Evolutionary conservation across 2,329 filamentous ascomycete genomes (phyloP).

Genomic region (Pyrenophora seminiperda): DNA sequence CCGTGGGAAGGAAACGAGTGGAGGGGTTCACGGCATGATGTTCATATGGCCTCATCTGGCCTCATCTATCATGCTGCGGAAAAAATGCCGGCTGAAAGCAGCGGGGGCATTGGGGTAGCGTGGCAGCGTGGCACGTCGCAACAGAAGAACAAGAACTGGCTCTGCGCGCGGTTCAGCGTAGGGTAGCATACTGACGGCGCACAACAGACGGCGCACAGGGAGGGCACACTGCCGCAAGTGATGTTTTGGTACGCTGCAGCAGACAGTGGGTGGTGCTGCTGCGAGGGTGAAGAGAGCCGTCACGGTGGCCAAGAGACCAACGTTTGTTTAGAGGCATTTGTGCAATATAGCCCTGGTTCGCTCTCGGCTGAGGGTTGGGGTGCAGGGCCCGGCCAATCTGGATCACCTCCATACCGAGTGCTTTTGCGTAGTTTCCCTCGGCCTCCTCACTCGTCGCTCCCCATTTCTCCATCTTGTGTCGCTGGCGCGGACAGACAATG

Average conservation of each 20-base stretch:
- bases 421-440: constrained; percentile 14
- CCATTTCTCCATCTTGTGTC: constrained; percentile 9
- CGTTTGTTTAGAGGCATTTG: constrained; percentile 21
- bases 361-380: constrained; percentile 18
- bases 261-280: constrained; percentile 8
- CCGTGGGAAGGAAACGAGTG: constrained; percentile 28
- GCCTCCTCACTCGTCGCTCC: constrained; percentile 15
- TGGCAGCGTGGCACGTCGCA: too few relatives aligned
- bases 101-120: constrained; percentile 9
- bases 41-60: constrained; percentile 26
- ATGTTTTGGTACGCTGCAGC: constrained; percentile 9
- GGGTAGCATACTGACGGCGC: constrained; percentile 8
- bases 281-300: constrained; percentile 6
- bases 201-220: constrained; percentile 5
- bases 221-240: constrained; percentile 1
- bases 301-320: constrained; percentile 16
- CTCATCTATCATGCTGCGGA: constrained; percentile 33
- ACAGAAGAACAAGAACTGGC: not conserved
- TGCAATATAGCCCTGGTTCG: constrained; percentile 34
- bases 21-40: constrained; percentile 18
- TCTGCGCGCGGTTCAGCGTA: not conserved
- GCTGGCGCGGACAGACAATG: constrained; percentile 28
- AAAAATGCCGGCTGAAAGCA: constrained; percentile 40
- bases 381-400: constrained; percentile 33
- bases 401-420: constrained; percentile 26